Conservation (phyloP, 305 asterid genomes). For the Andrographis paniculata region DNA sequence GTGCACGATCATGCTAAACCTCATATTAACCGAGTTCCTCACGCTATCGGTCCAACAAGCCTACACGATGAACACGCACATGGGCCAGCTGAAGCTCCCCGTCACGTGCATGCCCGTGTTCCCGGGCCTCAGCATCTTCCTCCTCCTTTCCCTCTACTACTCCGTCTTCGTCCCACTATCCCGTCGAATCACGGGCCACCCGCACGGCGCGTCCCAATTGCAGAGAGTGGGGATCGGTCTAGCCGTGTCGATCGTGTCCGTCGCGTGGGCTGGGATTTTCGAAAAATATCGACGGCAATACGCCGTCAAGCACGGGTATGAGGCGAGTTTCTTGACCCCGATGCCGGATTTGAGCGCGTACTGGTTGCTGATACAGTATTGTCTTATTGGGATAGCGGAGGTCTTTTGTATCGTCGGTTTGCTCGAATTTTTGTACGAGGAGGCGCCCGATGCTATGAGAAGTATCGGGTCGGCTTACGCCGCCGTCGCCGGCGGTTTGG, state of each 20-base stretch:
- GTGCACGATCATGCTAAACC: constrained; percentile 78
- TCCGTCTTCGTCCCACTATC: constrained; percentile 80
- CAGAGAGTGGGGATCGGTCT: constrained; percentile 92
- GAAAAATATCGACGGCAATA: constrained; percentile 82
- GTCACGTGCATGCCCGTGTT: constrained; percentile 99
- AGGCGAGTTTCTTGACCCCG: constrained; percentile 67
- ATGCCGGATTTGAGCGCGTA: constrained; percentile 82
- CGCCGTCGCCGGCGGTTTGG: constrained; percentile 95
- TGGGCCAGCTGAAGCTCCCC: constrained; percentile 82
- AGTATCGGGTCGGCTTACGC: constrained; percentile 96
- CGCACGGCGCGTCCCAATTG: constrained; percentile 95
- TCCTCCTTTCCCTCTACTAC: constrained; percentile 78
- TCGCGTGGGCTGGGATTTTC: constrained; percentile 75
- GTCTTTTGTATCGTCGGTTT: constrained; percentile 90
- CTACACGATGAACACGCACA: constrained; percentile 78
- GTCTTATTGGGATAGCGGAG: constrained; percentile 91
- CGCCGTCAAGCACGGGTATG: constrained; percentile 64
- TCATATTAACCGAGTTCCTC: constrained; percentile 70
- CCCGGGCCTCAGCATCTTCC: constrained; percentile 92
- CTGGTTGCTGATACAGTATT: constrained; percentile 89
- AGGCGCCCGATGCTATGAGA: constrained; percentile 98
- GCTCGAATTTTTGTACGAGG: constrained; percentile 84
- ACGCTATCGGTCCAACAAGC: constrained; percentile 97
- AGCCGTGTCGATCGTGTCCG: constrained; percentile 75
- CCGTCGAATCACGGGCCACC: constrained; percentile 82